Base-by-base conservation (phyloP, 129 eudicot species). In the Silybum marianum region DNA sequence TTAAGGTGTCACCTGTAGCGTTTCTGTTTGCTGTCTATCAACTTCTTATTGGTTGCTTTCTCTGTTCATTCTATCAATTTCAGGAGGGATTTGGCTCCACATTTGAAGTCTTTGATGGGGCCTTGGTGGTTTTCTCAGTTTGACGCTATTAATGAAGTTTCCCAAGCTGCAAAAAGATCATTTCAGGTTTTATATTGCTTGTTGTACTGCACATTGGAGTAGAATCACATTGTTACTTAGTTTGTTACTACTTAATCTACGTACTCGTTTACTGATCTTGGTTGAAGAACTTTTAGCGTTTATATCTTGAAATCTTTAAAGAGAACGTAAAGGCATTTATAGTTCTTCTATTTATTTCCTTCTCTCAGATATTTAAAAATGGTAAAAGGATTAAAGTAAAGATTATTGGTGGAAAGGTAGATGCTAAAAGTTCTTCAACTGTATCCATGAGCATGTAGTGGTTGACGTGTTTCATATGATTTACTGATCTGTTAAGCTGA, bases 41-140 rank as follows among this genome's bases (percentile, higher is more conserved):
- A 77, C 58, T 28, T 24, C 28, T 84, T 71, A 75, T 44, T 22
- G 21, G 51, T 66, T 72, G 51, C 38, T 54, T 54, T 80, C 39
- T 71, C 46, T 30, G 32, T 60, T 85, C 66, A 21, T 65, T 39
- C 30, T 77, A 67, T 73, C 28, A 9, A 10, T 81, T 75, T 38
- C 90, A 95, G 99, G 81, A 89, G 99, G 84, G 97, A 88, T 38
- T 87, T 95, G 86, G 99, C 99, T 84, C 97, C 91, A 26, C 97
- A 95, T 87, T 86, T 95, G 51, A 95, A 92, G 88, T 85, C 90
- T 84, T 80, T 95, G 84, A 92, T 92, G 93, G 99, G 99, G 72
- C 99, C 99, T 9, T 95, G 99, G 99, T 95, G 99, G 99, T 89
- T 88, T 83, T 91, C 98, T 70, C 99, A 95, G 86, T 95, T 95